Conservation (phyloP, 768 basidiomycete genomes). For the Mycena rebaudengoi region DNA sequence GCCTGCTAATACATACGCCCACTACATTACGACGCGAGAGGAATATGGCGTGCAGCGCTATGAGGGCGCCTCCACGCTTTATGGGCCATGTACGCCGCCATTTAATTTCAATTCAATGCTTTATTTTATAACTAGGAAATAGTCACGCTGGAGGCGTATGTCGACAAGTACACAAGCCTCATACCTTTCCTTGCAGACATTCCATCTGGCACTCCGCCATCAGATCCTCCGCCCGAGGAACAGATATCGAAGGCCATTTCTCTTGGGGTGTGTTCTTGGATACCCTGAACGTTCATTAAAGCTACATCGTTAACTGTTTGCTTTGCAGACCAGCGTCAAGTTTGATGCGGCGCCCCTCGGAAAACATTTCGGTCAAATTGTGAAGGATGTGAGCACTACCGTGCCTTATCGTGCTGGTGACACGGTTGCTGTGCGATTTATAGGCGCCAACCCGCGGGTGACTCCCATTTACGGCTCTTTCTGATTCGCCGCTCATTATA, state of each 20-base stretch:
- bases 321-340: constrained; percentile 49
- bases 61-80: constrained; percentile 84
- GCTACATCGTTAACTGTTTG: background rate
- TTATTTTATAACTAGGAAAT: too few species aligned
- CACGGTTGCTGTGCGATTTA: constrained; percentile 55
- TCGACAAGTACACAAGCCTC: constrained; percentile 58
- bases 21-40: constrained; percentile 77
- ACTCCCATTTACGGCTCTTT: too few species aligned
- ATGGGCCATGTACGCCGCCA: constrained; percentile 66
- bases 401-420: constrained; percentile 49
- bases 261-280: constrained; percentile 43
- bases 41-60: constrained; percentile 81
- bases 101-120: too few species aligned
- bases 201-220: constrained; percentile 40
- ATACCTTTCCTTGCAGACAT: constrained; percentile 52
- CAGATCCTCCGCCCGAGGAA: constrained; percentile 57
- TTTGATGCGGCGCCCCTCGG: constrained; percentile 50
- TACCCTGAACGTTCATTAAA: background rate
- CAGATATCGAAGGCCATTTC: constrained; percentile 55
- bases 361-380: constrained; percentile 53
- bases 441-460: constrained; percentile 65
- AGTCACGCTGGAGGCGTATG: constrained; percentile 65
- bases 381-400: constrained; percentile 45
- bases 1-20: constrained; percentile 81
- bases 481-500: too few species aligned